phyloP scores from a whole-genome alignment of 805 yeast genomes.

The Yamadazyma laniorum region DNA sequence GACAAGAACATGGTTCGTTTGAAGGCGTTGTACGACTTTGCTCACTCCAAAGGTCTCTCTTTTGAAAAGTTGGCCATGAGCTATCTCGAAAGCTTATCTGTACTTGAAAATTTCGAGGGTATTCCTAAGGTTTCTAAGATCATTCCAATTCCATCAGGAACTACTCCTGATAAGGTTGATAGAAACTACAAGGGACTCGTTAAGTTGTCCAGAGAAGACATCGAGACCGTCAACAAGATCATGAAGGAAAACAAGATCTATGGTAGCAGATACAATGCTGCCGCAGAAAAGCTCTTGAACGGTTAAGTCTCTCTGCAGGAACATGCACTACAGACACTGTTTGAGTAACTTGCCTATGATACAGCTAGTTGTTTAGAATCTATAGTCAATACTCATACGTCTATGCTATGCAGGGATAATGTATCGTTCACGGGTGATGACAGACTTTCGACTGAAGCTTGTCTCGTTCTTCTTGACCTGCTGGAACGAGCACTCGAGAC shows the following conservation, averaged over 20 bases:
- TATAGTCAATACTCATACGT: no score
- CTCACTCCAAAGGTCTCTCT: conserved; percentile 46
- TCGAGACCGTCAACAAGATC: conserved; percentile 49
- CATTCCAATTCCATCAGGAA: conserved; percentile 80
- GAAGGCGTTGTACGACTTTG: conserved; percentile 47
- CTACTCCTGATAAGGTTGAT: conserved; percentile 55
- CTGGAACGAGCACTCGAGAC: conserved; percentile 63
- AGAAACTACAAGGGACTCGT: conserved; percentile 51
- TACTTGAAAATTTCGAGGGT: conserved; percentile 51
- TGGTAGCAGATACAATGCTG: conserved; percentile 55
- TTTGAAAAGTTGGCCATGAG: conserved; percentile 53
- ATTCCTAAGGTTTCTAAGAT: conserved; percentile 48
- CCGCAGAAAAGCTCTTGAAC: neutral
- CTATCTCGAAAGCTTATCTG: conserved; percentile 60
- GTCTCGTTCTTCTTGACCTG: no score
- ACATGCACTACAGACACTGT: no score
- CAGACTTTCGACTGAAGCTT: no score
- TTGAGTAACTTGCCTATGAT: no score
- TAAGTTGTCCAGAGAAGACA: conserved; percentile 54
- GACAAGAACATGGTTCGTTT: conserved; percentile 51
- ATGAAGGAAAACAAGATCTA: conserved; percentile 42
- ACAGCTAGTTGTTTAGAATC: no score
- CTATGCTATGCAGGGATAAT: no score
- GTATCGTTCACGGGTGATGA: no score
- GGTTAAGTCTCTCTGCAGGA: neutral